phyloP scores from a whole-genome alignment of 805 yeast species.

The Kodamaea kakaduensis region DNA sequence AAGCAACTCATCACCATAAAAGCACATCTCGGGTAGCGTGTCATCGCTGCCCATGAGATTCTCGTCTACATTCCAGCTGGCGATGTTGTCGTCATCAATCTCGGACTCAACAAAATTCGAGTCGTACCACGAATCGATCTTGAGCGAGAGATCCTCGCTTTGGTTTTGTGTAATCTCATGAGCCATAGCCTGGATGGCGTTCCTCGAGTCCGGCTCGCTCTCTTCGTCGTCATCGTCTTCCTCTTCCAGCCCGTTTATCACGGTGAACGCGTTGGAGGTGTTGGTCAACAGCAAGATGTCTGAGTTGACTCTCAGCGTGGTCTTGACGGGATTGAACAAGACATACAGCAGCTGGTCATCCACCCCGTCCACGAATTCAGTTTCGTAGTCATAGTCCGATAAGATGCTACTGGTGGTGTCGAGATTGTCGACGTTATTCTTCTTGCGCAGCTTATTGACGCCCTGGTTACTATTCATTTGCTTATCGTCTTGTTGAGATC shows the following conservation, averaged over 20 bases:
- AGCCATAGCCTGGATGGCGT: conserved; percentile 1
- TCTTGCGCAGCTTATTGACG: conserved; percentile 8
- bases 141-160: conserved; percentile 8
- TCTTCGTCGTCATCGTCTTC: conserved; percentile 11
- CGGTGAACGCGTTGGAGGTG: conserved; percentile 9
- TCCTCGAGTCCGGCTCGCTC: conserved; percentile 5
- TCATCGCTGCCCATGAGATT: conserved; percentile 12
- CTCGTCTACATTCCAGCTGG: conserved; percentile 36
- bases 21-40: conserved; percentile 7
- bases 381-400: conserved; percentile 11
- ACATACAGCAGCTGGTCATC: conserved; percentile 16
- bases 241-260: conserved; percentile 9
- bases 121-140: conserved; percentile 14
- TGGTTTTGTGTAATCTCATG: conserved; percentile 4
- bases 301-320: conserved; percentile 7
- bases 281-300: conserved; percentile 14
- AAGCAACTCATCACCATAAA: conserved; percentile 32
- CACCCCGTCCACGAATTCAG: conserved; percentile 4
- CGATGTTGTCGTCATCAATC: conserved; percentile 31
- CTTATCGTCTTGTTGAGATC: not conserved
- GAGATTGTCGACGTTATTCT: conserved; percentile 7
- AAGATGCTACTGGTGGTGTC: conserved; percentile 14
- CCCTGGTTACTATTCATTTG: conserved; percentile 8
- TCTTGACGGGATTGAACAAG: conserved; percentile 13
- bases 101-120: conserved; percentile 9